Evolutionary conservation across 768 basidiomycete species (phyloP).

Genomic region (Lyophyllum shimeji): DNA sequence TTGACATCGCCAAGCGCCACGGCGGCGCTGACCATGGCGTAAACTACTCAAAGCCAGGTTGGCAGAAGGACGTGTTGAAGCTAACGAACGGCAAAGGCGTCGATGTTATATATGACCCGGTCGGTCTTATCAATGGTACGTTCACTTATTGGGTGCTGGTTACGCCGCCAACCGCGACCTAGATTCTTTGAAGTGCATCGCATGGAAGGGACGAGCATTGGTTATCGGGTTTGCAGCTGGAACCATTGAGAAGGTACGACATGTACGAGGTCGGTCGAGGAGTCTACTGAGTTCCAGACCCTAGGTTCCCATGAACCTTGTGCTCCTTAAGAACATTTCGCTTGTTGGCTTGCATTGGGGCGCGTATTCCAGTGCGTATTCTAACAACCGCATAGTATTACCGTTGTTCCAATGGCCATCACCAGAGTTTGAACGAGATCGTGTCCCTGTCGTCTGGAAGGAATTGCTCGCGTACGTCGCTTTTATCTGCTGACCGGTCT

Average conservation of each 20-base stretch:
- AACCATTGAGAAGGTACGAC: slow-evolving; percentile 71
- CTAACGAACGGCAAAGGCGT: slow-evolving; percentile 86
- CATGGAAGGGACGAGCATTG: slow-evolving; percentile 89
- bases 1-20: slow-evolving; percentile 69
- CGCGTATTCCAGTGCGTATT: slow-evolving; percentile 61
- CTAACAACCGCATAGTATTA: neutral
- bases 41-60: slow-evolving; percentile 74
- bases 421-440: slow-evolving; percentile 63
- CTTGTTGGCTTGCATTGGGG: slow-evolving; percentile 90
- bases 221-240: slow-evolving; percentile 95
- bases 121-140: slow-evolving; percentile 71
- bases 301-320: slow-evolving; percentile 80
- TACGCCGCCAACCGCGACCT: neutral
- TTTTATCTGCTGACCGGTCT: neutral
- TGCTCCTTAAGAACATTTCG: slow-evolving; percentile 84
- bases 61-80: slow-evolving; percentile 88
- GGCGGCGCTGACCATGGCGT: slow-evolving; percentile 85
- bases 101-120: slow-evolving; percentile 85
- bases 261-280: slow-evolving; percentile 1
- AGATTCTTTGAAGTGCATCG: slow-evolving; percentile 91
- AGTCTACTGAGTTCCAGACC: slow-evolving; percentile 19
- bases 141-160: neutral
- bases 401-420: slow-evolving; percentile 1
- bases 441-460: slow-evolving; percentile 69
- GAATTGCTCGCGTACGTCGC: slow-evolving; percentile 59